phyloP scores from a whole-genome alignment of 805 yeast species.

The Ogataea pini region DNA sequence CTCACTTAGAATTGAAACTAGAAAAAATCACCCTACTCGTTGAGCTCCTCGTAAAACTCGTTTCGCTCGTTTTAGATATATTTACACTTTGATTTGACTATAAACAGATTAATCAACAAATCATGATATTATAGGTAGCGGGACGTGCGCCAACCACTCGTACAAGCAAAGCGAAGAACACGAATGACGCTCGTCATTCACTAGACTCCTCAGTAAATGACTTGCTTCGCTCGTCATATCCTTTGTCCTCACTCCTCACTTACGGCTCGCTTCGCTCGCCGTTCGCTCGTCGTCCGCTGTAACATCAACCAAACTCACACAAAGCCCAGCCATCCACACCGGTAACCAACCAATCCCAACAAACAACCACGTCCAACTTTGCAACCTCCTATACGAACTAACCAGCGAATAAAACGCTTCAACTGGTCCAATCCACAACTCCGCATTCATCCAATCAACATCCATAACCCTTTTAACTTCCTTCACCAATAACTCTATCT shows the following conservation, averaged over 20 bases:
- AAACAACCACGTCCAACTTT: slow-evolving; percentile 85
- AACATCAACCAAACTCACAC: slow-evolving; percentile 30
- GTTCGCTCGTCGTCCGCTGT: no score
- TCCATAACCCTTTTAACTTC: slow-evolving; percentile 23
- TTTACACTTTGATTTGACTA: no score
- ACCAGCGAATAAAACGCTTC: slow-evolving; percentile 52
- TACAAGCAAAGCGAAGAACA: no score
- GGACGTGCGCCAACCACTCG: no score
- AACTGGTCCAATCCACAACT: slow-evolving; percentile 36
- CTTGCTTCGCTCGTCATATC: slow-evolving; percentile 1
- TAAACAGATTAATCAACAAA: no score
- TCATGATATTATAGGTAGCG: no score
- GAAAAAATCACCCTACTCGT: no score
- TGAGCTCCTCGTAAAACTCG: no score
- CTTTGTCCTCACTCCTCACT: no score
- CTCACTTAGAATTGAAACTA: no score
- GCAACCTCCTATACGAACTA: slow-evolving; percentile 65
- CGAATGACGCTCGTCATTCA: not conserved
- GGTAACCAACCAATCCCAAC: slow-evolving; percentile 80
- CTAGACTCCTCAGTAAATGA: not conserved
- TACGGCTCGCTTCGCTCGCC: slow-evolving; percentile 4
- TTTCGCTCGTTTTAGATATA: no score
- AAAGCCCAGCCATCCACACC: slow-evolving; percentile 55
- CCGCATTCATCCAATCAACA: slow-evolving; percentile 14
- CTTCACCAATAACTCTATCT: slow-evolving; percentile 15